Base-by-base conservation (phyloP, 345 rosid species). In the Aegle marmelos region DNA sequence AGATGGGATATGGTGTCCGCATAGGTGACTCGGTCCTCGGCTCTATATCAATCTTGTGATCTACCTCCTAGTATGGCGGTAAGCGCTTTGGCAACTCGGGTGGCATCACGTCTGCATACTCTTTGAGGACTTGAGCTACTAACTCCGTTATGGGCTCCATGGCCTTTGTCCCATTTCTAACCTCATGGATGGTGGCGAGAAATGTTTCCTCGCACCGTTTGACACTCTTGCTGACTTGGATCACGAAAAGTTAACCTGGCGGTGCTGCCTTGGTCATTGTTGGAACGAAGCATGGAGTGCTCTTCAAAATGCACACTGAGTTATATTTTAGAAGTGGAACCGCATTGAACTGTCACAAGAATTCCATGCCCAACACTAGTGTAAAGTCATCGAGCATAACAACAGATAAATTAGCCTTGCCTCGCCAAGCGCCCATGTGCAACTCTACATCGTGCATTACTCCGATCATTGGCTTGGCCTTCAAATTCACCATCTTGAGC, bases 11-110 rank as follows among this genome's bases (percentile, higher is more conserved):
- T 0, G 31, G 65, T 0, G 19, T 34, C 5, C 4, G 10, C 10
- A 2, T 7, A 10, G 2, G 33, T 3, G 14, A 21, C 1, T 13
- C 27, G 2, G 17, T 7, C 0, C 19, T 6, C 0, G 6, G 6
- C 28, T 60, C 19, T 10, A 60, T 0, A 16, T 60, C 7, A 0
- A 60, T 60, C 33, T 25, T 60, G 0, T 60, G 19, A 27, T 27
- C 65, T 1, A 56, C 9, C 25, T 8, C 9, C 8, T 8, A 0
- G 21, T 1, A 2, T 4, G 9, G 9, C 0, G 3, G 9, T 0
- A 56, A 56, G 0, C 5, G 6, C 4, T 34, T 34, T 21, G 6
- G 21, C 1, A 56, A 21, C 0, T 22, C 24, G 2, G 4, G 6
- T 2, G 0, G 8, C 9, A 56, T 56, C 59, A 56, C 2, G 9